A percentile compares a stretch with the other conserved stretches of the same genome.
Conservation (phyloP, 1,284 basidiomycete species). For the Earliella scabrosa region DNA sequence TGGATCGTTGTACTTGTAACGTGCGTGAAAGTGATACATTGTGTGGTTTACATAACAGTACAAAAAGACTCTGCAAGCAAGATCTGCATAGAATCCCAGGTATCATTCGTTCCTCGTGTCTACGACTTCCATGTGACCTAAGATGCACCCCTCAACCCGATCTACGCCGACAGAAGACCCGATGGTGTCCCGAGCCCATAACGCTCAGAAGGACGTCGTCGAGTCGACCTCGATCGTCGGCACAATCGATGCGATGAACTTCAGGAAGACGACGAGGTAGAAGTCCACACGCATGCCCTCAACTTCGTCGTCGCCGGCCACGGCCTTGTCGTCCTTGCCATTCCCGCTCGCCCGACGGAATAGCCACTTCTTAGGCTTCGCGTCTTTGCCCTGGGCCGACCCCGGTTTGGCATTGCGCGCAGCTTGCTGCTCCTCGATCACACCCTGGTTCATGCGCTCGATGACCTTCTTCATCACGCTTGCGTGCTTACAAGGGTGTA, state of each 20-base stretch:
- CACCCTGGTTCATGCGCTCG: slow-evolving; percentile 94
- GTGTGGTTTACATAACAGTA: slow-evolving; percentile 30
- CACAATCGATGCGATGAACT: slow-evolving; percentile 94
- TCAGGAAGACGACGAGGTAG: slow-evolving; percentile 95
- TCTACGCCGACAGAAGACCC: too few relatives aligned
- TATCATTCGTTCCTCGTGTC: slow-evolving; percentile 29
- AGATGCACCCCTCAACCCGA: not conserved
- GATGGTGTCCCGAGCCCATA: too few relatives aligned
- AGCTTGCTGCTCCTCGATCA: slow-evolving; percentile 77
- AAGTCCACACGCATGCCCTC: slow-evolving; percentile 94
- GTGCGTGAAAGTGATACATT: slow-evolving; percentile 19
- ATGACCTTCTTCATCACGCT: slow-evolving; percentile 99
- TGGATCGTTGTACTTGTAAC: not conserved
- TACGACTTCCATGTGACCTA: slow-evolving; percentile 10
- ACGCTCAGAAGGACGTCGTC: slow-evolving; percentile 79
- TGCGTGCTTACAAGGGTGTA: slow-evolving; percentile 99
- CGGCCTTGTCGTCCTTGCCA: slow-evolving; percentile 58
- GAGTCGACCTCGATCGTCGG: slow-evolving; percentile 96
- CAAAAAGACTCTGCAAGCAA: slow-evolving; percentile 27
- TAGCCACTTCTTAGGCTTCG: slow-evolving; percentile 82
- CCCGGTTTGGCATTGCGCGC: slow-evolving; percentile 56
- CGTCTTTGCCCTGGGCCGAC: slow-evolving; percentile 44
- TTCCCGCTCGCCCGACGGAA: slow-evolving; percentile 74
- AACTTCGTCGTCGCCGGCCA: slow-evolving; percentile 66
- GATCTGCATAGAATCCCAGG: slow-evolving; percentile 29